Base-by-base conservation (phyloP, 2,329 filamentous ascomycete species). In the Neoarthrinium moseri region DNA sequence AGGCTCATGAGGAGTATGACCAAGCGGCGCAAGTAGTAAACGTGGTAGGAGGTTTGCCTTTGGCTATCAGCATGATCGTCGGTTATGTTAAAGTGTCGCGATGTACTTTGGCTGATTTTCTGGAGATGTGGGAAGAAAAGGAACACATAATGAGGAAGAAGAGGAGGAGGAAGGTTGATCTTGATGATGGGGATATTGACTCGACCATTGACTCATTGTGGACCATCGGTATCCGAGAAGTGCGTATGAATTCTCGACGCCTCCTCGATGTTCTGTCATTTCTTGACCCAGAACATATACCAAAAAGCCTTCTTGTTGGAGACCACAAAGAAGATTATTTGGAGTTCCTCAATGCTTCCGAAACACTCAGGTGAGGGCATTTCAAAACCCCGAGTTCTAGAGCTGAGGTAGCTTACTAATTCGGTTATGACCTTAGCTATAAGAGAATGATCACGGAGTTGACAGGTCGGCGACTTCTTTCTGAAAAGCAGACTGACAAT, bases 61-160 rank as follows among this genome's bases (percentile, higher is more conserved):
- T 57, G 27, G 54, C 54, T 4, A 22, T 57, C n/a, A 54, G 23
- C 30, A 53, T 54, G 43, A 50, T 56, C 13, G 50, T 45, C 11
- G 55, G 55, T 1, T 58, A 55, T 33, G 35, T 56, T 34, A 50
- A 47, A 26, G 47, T 52, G 5, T 54, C 55, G n/a, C 24, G 47
- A 15, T 37, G 39, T 12, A 51, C 33, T 21, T 35, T 58, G 4
- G 41, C 41, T 10, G 52, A 56, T 7, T 58, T 56, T 26, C 33
- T 53, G n/a, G 55, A 58, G 32, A 50, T 54, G 22, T 58, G 55
- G 55, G 49, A 54, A 13, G 55, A 56, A 47, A 49, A 42, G 26
- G 36, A 43, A 23, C 39, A 34, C 12, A 40, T 46, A 10, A 35
- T 36, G 23, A 21, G 35, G 13, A 46, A 41, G 45, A 29, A 22